Evolutionary conservation across 2,329 filamentous ascomycete genomes (phyloP).

Genomic region (Alternaria burnsii): DNA sequence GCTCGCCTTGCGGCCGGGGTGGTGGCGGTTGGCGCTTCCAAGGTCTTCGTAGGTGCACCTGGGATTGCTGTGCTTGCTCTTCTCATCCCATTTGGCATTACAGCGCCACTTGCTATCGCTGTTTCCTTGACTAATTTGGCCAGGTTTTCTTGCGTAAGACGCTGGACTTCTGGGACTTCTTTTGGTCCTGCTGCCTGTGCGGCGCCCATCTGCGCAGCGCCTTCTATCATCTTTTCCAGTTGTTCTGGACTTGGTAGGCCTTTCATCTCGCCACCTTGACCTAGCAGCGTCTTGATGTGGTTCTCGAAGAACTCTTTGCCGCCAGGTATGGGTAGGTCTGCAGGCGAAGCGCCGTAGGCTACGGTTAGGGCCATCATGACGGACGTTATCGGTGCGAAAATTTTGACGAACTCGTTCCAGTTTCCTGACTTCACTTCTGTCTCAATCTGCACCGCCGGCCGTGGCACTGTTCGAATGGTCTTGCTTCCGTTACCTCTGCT

Average conservation of each 20-base stretch:
- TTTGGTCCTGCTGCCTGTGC: slow-evolving; percentile 39
- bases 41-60: slow-evolving; percentile 33
- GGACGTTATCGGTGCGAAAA: slow-evolving; percentile 61
- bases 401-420: slow-evolving; percentile 62
- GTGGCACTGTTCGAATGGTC: slow-evolving; percentile 44
- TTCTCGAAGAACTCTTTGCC: slow-evolving; percentile 48
- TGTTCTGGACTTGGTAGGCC: slow-evolving; percentile 47
- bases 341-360: slow-evolving; percentile 53
- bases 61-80: slow-evolving; percentile 42
- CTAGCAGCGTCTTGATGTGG: slow-evolving; percentile 44
- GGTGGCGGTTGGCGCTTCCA: slow-evolving; percentile 26
- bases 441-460: slow-evolving; percentile 55
- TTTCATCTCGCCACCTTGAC: slow-evolving; percentile 44
- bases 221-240: slow-evolving; percentile 50
- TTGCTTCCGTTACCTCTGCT: slow-evolving; percentile 42
- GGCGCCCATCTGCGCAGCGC: slow-evolving; percentile 44
- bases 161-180: slow-evolving; percentile 38
- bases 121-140: slow-evolving; percentile 51
- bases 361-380: slow-evolving; percentile 58
- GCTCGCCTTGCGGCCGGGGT: slow-evolving; percentile 26
- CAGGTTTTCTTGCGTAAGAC: slow-evolving; percentile 49
- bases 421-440: slow-evolving; percentile 60
- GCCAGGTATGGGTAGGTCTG: slow-evolving; percentile 45
- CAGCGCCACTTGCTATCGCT: slow-evolving; percentile 47
- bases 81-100: slow-evolving; percentile 42